These are phyloP conservation scores for Cordyceps cicadae DNA, from an alignment of 2,329 filamentous ascomycete genomes.

Conservation along the genomic window DNA sequence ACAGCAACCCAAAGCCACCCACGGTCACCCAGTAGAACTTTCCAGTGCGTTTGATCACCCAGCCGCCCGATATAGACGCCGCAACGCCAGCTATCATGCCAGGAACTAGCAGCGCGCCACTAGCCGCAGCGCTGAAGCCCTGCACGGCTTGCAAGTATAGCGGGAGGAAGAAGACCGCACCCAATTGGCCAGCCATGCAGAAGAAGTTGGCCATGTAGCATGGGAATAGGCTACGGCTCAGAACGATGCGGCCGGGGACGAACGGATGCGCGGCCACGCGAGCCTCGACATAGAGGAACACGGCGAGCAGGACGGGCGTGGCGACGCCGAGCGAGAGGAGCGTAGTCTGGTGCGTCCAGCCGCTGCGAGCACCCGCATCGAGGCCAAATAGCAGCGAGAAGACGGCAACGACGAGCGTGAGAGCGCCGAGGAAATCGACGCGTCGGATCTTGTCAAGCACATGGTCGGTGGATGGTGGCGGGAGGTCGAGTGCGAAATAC, in stretches of 20 bases:
- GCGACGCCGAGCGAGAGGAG: constrained; percentile 49
- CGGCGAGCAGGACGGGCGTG: constrained; percentile 44
- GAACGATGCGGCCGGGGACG: constrained; percentile 65
- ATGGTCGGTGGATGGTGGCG: constrained; percentile 50
- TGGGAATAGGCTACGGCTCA: constrained; percentile 56
- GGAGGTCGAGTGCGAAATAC: constrained; percentile 52
- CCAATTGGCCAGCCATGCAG: constrained; percentile 48
- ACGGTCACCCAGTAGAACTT: constrained; percentile 64
- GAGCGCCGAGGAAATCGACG: constrained; percentile 66
- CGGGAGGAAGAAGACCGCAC: constrained; percentile 63
- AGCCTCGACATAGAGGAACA: constrained; percentile 63
- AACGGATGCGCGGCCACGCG: constrained; percentile 63
- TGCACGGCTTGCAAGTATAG: constrained; percentile 70
- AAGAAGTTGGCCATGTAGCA: constrained; percentile 69
- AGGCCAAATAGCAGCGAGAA: constrained; percentile 59
- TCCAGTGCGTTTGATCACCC: constrained; percentile 62
- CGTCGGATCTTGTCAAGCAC: constrained; percentile 58
- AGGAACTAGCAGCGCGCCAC: constrained; percentile 60
- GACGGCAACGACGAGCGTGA: constrained; percentile 57
- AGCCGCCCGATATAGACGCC: constrained; percentile 57
- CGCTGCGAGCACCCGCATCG: constrained; percentile 64
- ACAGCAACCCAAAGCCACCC: constrained; percentile 41
- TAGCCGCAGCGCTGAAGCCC: constrained; percentile 52
- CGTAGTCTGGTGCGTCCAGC: constrained; percentile 54
- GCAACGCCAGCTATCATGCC: constrained; percentile 52